Base-by-base conservation (phyloP, 1,139 yeast genomes). In the Nakaseomyces delphensis region DNA sequence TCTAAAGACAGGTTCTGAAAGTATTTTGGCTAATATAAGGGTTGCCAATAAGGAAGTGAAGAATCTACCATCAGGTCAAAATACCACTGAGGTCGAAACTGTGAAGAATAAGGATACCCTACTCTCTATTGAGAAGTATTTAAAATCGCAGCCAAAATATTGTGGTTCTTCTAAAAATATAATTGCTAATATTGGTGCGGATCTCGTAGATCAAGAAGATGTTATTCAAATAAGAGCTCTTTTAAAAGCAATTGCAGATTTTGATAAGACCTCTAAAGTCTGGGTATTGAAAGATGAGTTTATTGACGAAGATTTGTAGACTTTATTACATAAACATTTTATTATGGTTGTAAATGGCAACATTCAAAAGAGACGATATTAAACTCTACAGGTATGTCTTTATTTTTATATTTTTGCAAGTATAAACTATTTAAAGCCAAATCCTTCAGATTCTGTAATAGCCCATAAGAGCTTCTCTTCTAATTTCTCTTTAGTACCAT, bases 361-460 rank as follows among this genome's bases (percentile, higher is more conserved):
- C n/a, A n/a, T n/a, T n/a, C n/a, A n/a, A n/a, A n/a, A n/a, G n/a
- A n/a, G n/a, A n/a, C n/a, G n/a, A n/a, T n/a, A n/a, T n/a, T n/a
- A n/a, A n/a, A n/a, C n/a, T n/a, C n/a, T n/a, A n/a, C n/a, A n/a
- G n/a, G n/a, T n/a, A n/a, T n/a, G n/a, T n/a, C n/a, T n/a, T n/a
- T n/a, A n/a, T n/a, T n/a, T n/a, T n/a, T 23, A 10, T 10, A 23
- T 23, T 23, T 7, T 23, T 19, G 3, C 20, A 31, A 21, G 19
- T 21, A 7, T 27, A 28, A 25, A 7, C 20, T 37, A 38, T 14
- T 27, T 38, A 14, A 89, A 70, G 0, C 91, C 96, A 67, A 87
- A 91, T 1, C 96, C 96, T 46, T 85, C 80, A 48, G 91, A 79
- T 57, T 83, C 94, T 41, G 72, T 65, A 24, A 91, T 73, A 0